phyloP scores from a whole-genome alignment of 805 yeast species.

The Pichia eremophila region DNA sequence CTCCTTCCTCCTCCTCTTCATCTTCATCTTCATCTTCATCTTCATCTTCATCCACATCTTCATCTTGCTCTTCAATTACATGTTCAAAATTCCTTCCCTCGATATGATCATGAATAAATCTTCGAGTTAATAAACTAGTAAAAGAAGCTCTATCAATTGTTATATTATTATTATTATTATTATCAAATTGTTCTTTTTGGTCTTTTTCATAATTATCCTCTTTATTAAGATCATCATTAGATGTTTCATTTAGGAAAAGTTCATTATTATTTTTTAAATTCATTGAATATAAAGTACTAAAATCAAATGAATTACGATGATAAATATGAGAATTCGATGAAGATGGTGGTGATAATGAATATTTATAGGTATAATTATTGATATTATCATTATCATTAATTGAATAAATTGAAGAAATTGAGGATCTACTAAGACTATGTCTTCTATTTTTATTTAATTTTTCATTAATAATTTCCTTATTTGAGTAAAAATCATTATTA shows the following conservation, averaged over 20 bases:
- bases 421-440: constrained; percentile 7
- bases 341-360: background rate
- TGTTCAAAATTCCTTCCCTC: background rate
- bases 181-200: too few species aligned
- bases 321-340: background rate
- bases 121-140: too few species aligned
- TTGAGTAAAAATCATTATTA: background rate
- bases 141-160: too few species aligned
- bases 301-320: too few species aligned
- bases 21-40: background rate
- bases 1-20: background rate
- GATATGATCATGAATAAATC: background rate
- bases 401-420: constrained; percentile 12
- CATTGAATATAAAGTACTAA: background rate
- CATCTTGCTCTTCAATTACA: background rate
- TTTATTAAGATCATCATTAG: too few species aligned
- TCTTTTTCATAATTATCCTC: too few species aligned
- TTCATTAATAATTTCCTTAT: background rate
- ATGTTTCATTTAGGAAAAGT: too few species aligned
- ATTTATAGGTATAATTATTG: background rate
- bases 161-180: too few species aligned
- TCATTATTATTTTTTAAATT: background rate
- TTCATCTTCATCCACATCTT: background rate
- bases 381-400: background rate
- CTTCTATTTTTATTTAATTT: background rate